These are phyloP conservation scores for Suillus luteus DNA, from an alignment of 768 basidiomycete genomes.

Conservation along the genomic window DNA sequence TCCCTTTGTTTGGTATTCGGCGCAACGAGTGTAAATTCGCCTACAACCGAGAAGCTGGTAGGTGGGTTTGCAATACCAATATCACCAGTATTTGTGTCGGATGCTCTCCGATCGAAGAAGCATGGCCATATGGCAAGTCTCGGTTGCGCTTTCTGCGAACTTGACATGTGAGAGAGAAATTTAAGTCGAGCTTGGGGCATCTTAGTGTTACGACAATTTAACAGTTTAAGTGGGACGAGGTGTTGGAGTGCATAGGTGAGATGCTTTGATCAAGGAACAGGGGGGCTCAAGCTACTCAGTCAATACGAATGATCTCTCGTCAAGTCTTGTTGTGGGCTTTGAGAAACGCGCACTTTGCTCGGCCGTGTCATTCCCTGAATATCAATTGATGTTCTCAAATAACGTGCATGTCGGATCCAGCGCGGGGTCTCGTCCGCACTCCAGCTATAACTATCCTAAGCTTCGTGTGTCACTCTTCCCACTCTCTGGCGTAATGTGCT, in stretches of 20 bases:
- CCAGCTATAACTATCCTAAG: not conserved
- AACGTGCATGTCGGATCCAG: not conserved
- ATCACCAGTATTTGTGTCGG: not conserved
- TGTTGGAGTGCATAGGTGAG: not conserved
- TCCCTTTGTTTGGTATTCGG: not conserved
- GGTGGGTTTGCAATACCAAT: not conserved
- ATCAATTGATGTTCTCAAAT: not conserved
- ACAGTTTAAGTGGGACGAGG: not conserved
- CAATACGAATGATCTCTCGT: not conserved
- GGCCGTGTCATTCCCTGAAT: not conserved
- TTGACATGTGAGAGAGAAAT: not conserved
- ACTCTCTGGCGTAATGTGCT: not conserved
- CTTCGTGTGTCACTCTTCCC: not conserved
- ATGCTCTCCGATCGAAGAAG: not conserved
- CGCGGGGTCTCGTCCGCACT: not conserved
- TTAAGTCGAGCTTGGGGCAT: not conserved
- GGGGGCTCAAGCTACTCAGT: not conserved
- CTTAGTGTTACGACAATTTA: not conserved
- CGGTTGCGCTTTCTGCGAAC: not conserved
- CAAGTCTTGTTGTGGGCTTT: not conserved
- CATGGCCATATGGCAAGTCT: not conserved
- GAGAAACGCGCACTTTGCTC: not conserved
- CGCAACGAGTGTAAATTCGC: not conserved
- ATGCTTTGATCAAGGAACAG: not conserved
- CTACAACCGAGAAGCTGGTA: not conserved